Evolutionary conservation across 306 rosid species (phyloP).

Genomic region (Glycine tomentella): DNA sequence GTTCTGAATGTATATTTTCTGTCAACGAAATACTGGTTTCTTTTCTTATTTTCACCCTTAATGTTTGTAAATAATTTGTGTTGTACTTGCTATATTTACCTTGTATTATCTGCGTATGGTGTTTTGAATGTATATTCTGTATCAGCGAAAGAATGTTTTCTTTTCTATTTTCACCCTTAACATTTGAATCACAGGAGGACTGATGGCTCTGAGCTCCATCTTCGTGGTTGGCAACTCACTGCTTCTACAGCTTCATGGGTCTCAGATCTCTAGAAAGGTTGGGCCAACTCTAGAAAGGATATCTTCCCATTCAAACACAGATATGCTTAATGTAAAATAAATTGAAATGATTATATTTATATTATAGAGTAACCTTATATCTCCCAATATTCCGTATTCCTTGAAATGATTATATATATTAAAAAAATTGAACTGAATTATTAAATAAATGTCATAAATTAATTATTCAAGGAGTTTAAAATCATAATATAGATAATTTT

Average conservation of each 20-base stretch:
- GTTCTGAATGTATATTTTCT: conserved; percentile 13
- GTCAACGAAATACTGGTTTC: background rate
- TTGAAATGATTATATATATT: no score
- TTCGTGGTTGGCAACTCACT: conserved; percentile 89
- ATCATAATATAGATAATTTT: no score
- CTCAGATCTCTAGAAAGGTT: conserved; percentile 40
- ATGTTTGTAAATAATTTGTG: conserved; percentile 27
- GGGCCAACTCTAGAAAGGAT: conserved; percentile 15
- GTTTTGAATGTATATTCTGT: conserved; percentile 14
- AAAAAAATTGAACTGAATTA: no score
- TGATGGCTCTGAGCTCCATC: conserved; percentile 97
- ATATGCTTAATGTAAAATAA: background rate
- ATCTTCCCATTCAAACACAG: background rate
- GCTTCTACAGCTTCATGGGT: conserved; percentile 81
- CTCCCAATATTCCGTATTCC: no score
- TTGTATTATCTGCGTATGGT: conserved; percentile 10
- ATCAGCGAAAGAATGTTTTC: conserved; percentile 1
- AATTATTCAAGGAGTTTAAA: background rate
- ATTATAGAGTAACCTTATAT: no score
- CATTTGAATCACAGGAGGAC: conserved; percentile 74
- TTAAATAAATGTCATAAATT: no score
- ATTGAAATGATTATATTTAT: no score
- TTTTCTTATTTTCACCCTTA: conserved; percentile 26
- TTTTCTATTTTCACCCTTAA: conserved; percentile 31
- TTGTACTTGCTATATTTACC: conserved; percentile 27